Evolutionary conservation across 768 basidiomycete species (phyloP).

Genomic region (Sporobolomyces pararoseus): DNA sequence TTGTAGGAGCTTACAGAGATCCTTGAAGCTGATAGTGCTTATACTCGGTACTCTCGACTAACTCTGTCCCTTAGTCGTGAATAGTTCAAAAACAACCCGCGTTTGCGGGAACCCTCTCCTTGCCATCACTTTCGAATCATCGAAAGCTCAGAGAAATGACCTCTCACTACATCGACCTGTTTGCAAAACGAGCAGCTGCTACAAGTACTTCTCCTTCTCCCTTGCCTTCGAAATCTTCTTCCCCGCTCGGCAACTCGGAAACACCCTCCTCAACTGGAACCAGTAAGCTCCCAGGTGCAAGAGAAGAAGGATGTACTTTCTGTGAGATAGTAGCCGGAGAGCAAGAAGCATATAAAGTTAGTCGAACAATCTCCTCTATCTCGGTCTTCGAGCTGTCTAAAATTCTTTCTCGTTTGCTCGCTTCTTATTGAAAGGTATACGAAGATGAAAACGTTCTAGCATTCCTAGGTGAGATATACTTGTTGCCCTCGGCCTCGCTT

Average conservation of each 20-base stretch:
- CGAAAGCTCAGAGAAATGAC: slow-evolving; percentile 12
- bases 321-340: slow-evolving; percentile 8
- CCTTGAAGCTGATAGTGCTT: no score
- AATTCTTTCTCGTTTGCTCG: no score
- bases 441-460: slow-evolving; percentile 8
- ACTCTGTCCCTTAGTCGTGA: no score
- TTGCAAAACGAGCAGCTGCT: neutral
- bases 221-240: neutral
- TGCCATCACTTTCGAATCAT: neutral
- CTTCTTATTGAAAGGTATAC: slow-evolving; percentile 13
- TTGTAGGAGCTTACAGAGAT: no score
- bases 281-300: neutral
- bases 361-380: no score
- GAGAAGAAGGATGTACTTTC: slow-evolving; percentile 13
- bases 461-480: neutral
- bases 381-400: no score
- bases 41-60: no score
- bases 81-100: neutral
- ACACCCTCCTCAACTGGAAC: neutral
- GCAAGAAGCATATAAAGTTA: slow-evolving; percentile 11
- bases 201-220: neutral
- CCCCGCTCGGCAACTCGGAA: neutral
- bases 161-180: slow-evolving; percentile 21
- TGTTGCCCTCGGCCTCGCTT: no score
- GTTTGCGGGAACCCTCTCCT: neutral